Base-by-base conservation (phyloP, 2,329 filamentous ascomycete species). In the Aspergillus puulaauensis region DNA sequence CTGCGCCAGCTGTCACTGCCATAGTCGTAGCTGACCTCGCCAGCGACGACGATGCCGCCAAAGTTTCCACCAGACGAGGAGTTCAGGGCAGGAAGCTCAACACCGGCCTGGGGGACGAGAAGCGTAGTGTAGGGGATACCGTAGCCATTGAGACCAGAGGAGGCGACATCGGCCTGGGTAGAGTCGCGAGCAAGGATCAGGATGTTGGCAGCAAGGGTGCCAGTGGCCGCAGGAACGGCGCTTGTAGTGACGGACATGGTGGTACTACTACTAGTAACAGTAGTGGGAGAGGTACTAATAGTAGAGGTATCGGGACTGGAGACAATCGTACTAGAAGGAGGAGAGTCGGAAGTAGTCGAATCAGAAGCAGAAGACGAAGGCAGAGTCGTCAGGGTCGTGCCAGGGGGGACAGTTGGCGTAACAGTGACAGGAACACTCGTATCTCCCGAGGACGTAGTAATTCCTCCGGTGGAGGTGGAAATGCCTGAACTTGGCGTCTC, bases 101-200 rank as follows among this genome's bases (percentile, higher is more conserved):
- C 72, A 14, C 84, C 84, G 6, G 67, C 64, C 63, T 82, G 75
- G 7, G 83, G 83, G n/a, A 87, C 82, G 19, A 81, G 62, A 11
- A 86, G 65, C 6, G 79, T 75, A 62, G 85, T 75, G 64, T 79
- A 86, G 1, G 84, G 83, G 60, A 87, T 86, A 33, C 83, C 84
- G 64, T 87, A 87, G 57, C 77, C 83, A 65, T 83, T 81, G 8
- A 87, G 77, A 23, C 84, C 84, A 12, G 79, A 79, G 37, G 77
- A 79, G 12, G 80, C 80, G 27, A 79, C 79, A 17, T 71, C 72
- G 8, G 80, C 81, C 2, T 81, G 77, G 23, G 74, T 71, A 39
- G 76, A 63, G 66, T 86, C 83, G 61, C 79, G 77, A 41, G 82
- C 83, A 61, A 87, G 76, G 49, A 87, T 75, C 45, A 87, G 73